Conservation (phyloP, 768 basidiomycete genomes). For the Russula sp. region DNA sequence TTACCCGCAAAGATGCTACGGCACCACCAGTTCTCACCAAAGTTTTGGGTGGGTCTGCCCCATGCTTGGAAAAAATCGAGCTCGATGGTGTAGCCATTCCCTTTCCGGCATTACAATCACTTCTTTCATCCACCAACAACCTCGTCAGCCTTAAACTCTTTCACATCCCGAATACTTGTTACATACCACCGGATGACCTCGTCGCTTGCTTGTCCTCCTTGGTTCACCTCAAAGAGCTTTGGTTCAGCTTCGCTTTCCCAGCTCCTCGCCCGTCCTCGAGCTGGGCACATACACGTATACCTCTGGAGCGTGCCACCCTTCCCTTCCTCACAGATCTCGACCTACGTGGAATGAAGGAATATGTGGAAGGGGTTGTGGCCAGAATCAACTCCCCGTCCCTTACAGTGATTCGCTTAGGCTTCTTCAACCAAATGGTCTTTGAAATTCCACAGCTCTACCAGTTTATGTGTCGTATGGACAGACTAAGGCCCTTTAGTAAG, state of each 20-base stretch:
- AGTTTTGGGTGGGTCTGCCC: constrained; percentile 5
- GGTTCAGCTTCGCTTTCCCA: background rate
- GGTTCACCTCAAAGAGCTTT: background rate
- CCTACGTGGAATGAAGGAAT: background rate
- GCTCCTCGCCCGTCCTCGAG: background rate
- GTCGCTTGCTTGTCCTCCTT: background rate
- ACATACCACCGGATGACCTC: background rate
- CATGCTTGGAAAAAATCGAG: background rate
- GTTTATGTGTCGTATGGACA: background rate
- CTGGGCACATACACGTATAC: too few relatives aligned
- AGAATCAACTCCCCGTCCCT: background rate
- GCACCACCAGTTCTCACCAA: constrained; percentile 24
- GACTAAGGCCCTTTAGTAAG: too few relatives aligned
- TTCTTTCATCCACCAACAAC: constrained; percentile 1
- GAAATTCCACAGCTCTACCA: background rate
- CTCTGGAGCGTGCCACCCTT: background rate
- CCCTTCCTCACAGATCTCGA: background rate
- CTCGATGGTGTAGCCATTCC: background rate
- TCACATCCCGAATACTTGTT: background rate
- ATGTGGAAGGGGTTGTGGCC: background rate
- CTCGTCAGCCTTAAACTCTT: background rate
- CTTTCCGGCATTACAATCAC: background rate
- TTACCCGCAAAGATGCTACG: constrained; percentile 30
- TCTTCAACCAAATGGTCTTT: background rate
- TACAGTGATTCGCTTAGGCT: background rate